Percentiles rank a stretch among this genome's conserved stretches.
Evolutionary conservation across 2,329 filamentous ascomycete genomes (phyloP).

Genomic region (Dothiorella sarmentorum): DNA sequence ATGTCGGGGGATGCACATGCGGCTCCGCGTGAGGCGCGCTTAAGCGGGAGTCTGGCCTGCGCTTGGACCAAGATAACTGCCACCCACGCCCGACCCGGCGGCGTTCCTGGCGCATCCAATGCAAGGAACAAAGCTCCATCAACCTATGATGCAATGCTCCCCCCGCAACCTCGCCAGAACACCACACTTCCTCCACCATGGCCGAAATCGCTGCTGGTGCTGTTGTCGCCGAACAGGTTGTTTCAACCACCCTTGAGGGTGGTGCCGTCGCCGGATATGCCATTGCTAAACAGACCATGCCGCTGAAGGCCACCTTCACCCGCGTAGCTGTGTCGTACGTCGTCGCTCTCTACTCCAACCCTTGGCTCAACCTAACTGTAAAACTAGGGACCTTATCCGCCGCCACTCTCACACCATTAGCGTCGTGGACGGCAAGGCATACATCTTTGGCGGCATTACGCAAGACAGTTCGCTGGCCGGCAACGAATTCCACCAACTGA

Average conservation of each 20-base stretch:
- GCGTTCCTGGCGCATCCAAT: background rate
- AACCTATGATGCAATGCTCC: slow-evolving; percentile 4
- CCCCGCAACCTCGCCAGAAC: background rate
- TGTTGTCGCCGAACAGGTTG: slow-evolving; percentile 39
- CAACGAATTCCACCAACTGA: slow-evolving; percentile 43
- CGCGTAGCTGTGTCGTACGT: slow-evolving; percentile 39
- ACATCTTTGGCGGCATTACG: slow-evolving; percentile 44
- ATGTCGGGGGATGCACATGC: slow-evolving; percentile 3
- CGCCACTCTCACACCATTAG: slow-evolving; percentile 41
- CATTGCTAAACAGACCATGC: slow-evolving; percentile 41
- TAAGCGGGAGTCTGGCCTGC: background rate
- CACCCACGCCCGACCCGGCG: background rate
- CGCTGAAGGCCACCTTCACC: slow-evolving; percentile 41
- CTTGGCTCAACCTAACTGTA: slow-evolving; percentile 18
- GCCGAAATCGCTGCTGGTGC: slow-evolving; percentile 40
- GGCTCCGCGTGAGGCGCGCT: background rate
- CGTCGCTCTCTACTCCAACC: slow-evolving; percentile 30
- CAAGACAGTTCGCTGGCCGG: slow-evolving; percentile 35
- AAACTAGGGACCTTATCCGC: slow-evolving; percentile 28
- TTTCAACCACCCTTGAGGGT: slow-evolving; percentile 38
- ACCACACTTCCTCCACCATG: slow-evolving; percentile 25
- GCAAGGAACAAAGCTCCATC: slow-evolving; percentile 8
- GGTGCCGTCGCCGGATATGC: slow-evolving; percentile 40
- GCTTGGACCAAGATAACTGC: background rate
- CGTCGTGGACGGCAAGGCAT: slow-evolving; percentile 41